A percentile compares a stretch with the other conserved stretches of the same genome.
Evolutionary conservation across 208 protist genomes (phyloP).

Genomic region (Crithidia sp.): DNA sequence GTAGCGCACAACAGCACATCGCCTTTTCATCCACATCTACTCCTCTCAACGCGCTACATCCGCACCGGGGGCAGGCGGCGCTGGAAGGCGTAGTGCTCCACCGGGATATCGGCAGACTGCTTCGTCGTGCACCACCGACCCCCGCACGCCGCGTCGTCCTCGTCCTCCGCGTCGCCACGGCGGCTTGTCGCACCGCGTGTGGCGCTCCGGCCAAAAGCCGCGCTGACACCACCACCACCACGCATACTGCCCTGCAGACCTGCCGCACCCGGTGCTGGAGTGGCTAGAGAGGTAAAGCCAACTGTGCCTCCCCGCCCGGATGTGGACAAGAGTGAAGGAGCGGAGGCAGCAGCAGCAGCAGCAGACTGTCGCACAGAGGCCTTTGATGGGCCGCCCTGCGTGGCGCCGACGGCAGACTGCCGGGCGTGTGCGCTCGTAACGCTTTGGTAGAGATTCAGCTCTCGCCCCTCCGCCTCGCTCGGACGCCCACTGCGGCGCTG

Average conservation of each 20-base stretch:
- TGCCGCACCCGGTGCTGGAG: background rate
- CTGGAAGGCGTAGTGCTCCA: conserved; percentile 63
- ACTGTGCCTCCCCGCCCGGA: background rate
- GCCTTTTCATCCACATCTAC: too few relatives aligned
- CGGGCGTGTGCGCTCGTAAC: conserved; percentile 3
- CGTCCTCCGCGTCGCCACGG: background rate
- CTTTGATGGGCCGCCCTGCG: too few relatives aligned
- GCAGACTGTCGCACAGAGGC: too few relatives aligned
- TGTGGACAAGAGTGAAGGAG: background rate
- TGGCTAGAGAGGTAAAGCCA: background rate
- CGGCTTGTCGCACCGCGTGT: background rate
- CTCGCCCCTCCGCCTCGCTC: background rate
- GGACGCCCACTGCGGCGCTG: background rate
- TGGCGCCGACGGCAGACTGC: too few relatives aligned
- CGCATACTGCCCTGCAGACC: too few relatives aligned
- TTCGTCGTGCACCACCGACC: conserved; percentile 48
- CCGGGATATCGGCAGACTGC: conserved; percentile 38
- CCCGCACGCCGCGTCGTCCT: background rate
- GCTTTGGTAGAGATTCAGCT: background rate
- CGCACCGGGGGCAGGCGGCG: conserved; percentile 42
- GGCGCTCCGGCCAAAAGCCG: background rate
- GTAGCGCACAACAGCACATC: too few relatives aligned
- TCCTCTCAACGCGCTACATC: conserved; percentile 1
- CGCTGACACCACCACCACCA: background rate
- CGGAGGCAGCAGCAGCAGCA: background rate